These are phyloP conservation scores for Penicillium sp. DNA, from an alignment of 2,329 filamentous ascomycete genomes.

Conservation along the genomic window DNA sequence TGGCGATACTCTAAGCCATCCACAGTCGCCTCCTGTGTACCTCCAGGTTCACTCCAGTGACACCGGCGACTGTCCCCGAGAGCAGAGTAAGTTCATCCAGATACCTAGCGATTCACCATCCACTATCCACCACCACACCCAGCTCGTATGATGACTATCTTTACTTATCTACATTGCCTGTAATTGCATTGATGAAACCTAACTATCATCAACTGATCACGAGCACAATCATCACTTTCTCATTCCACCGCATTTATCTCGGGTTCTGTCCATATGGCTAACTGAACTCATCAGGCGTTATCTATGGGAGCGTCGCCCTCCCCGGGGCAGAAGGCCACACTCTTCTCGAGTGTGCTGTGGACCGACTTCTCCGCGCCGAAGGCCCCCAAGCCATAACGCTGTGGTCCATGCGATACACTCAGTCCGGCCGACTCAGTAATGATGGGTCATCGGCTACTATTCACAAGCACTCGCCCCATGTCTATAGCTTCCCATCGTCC, in stretches of 20 bases:
- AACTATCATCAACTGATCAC: slow-evolving; percentile 84
- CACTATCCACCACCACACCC: slow-evolving; percentile 10
- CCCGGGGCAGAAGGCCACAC: slow-evolving; percentile 42
- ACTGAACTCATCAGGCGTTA: slow-evolving; percentile 54
- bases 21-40: slow-evolving; percentile 56
- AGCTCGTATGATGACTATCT: slow-evolving; percentile 78
- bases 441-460: slow-evolving; percentile 17
- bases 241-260: slow-evolving; percentile 23
- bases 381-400: slow-evolving; percentile 46
- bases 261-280: slow-evolving; percentile 39
- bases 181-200: slow-evolving; percentile 82
- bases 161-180: slow-evolving; percentile 99
- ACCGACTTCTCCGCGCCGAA: slow-evolving; percentile 47
- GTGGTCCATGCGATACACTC: slow-evolving; percentile 60
- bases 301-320: slow-evolving; percentile 58
- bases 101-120: slow-evolving; percentile 15
- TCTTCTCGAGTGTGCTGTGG: slow-evolving; percentile 43
- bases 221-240: slow-evolving; percentile 34
- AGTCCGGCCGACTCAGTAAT: slow-evolving; percentile 38
- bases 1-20: slow-evolving; percentile 33
- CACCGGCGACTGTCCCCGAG: slow-evolving; percentile 84
- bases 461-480: slow-evolving; percentile 41
- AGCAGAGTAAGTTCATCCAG: slow-evolving; percentile 77
- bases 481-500: slow-evolving; percentile 63
- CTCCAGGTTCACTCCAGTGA: slow-evolving; percentile 81